Evolutionary conservation across 2,329 filamentous ascomycete species (phyloP), one percentile per base, ranked within the genome.

Genomic region (Trichoderma breve): DNA sequence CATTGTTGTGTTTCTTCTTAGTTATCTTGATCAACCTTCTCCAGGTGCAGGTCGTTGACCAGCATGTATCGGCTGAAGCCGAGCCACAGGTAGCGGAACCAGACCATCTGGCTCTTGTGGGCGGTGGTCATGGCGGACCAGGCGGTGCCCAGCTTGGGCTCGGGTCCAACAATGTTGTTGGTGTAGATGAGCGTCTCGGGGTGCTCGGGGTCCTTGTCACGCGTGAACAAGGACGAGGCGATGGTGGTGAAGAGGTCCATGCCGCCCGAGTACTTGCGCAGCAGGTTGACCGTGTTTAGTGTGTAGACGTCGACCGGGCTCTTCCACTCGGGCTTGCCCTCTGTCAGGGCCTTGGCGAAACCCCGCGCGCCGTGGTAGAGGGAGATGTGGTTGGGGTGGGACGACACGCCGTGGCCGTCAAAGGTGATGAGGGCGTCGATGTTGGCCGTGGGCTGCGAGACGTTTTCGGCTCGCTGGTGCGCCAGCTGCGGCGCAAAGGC

Each of bases 81-180:
- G 79, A 99, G 97, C 94, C 95, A 99, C 3, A 94, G 93, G 88
- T 94, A 98, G 8, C 96, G 89, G 80, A 98, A 99, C 96, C 96
- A 99, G 47, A 93, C 89, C 96, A 99, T 99, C 86, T 99, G 96
- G 81, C 94, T 98, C 83, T 90, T 86, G 84, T 99, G 96, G 32
- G 93, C 95, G 70, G 88, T 86, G 2, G 93, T 94, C 96, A 99
- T 99, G 36, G 96, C 95, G 70, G 84, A 87, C 84, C 95, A 92
- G 8, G 93, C 95, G 34, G 86, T 84, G 11, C 80, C 80, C 71
- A 85, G 80, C n/a, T 82, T 84, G 62, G 82, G 69, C 21, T 60
- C 82, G 2, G 78, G 88, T 74, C 91, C 85, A 74, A 91, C 89
- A 18, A 94, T 85, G 9, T 88, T 87, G 81, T 88, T 97, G 73